Evolutionary conservation across 306 rosid genomes (phyloP).

Genomic region (Sesbania bispinosa): DNA sequence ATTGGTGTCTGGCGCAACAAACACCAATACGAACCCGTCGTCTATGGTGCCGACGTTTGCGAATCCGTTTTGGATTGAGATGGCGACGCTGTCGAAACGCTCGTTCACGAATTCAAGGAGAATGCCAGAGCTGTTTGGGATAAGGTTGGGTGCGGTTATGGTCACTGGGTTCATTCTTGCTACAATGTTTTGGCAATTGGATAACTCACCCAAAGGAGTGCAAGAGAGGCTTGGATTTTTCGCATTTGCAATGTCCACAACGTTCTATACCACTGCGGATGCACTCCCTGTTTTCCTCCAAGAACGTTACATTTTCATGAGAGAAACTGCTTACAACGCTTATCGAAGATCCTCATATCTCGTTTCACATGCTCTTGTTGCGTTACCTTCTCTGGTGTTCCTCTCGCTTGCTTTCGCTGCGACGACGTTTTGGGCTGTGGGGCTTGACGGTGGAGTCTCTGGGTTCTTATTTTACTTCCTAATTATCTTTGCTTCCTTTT

Average conservation of each 20-base stretch:
- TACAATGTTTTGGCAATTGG: conserved; percentile 80
- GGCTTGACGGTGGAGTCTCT: conserved; percentile 69
- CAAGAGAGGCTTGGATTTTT: conserved; percentile 87
- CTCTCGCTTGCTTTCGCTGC: conserved; percentile 60
- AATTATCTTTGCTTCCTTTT: conserved; percentile 67
- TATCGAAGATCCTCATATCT: conserved; percentile 75
- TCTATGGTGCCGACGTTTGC: conserved; percentile 78
- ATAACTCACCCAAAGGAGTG: conserved; percentile 68
- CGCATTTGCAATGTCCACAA: conserved; percentile 98
- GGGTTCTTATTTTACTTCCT: conserved; percentile 68
- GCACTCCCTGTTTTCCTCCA: conserved; percentile 92
- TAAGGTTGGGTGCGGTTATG: conserved; percentile 67
- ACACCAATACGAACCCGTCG: conserved; percentile 33
- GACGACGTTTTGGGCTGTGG: conserved; percentile 85
- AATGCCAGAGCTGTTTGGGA: conserved; percentile 74
- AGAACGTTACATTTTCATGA: conserved; percentile 86
- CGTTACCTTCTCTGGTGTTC: conserved; percentile 51
- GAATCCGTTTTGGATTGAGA: conserved; percentile 67
- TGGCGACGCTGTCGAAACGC: conserved; percentile 59
- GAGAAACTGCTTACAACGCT: conserved; percentile 88
- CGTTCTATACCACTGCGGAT: conserved; percentile 91
- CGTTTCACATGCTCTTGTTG: conserved; percentile 56
- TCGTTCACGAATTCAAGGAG: conserved; percentile 54
- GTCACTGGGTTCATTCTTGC: conserved; percentile 85
- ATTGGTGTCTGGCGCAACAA: conserved; percentile 73